Evolutionary conservation across 1,284 basidiomycete genomes (phyloP).

Genomic region (Erythrobasidium hasegawianum): DNA sequence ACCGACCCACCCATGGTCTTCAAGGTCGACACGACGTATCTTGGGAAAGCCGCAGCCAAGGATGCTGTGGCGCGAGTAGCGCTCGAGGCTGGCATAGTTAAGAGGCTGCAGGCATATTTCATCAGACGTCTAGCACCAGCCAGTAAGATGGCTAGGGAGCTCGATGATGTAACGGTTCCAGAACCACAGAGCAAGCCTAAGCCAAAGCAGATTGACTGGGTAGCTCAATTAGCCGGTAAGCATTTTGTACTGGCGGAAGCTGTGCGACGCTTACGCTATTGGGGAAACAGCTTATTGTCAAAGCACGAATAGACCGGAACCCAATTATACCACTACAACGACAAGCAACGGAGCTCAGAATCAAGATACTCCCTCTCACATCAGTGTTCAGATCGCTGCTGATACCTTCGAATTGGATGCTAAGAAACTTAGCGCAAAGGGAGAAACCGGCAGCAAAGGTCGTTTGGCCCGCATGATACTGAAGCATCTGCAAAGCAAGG

Average conservation of each 20-base stretch:
- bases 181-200: not conserved
- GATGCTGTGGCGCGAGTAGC: constrained; percentile 13
- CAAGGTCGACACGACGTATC: not conserved
- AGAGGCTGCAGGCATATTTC: not conserved
- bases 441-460: not conserved
- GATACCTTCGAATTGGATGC: constrained; percentile 8
- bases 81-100: constrained; percentile 8
- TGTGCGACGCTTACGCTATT: not conserved
- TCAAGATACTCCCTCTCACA: not conserved
- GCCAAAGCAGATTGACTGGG: not conserved
- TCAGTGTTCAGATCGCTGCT: constrained; percentile 1
- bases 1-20: constrained; percentile 7
- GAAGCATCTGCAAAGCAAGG: constrained; percentile 15
- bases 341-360: not conserved
- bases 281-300: not conserved
- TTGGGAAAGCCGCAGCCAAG: constrained; percentile 23
- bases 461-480: constrained; percentile 18
- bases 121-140: not conserved
- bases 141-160: not conserved
- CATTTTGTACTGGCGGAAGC: no score
- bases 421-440: not conserved
- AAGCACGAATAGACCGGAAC: not conserved
- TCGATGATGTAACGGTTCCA: not conserved
- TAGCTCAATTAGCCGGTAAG: not conserved
- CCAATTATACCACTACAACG: not conserved